phyloP scores from a whole-genome alignment of 176 grass and related monocot species.

The Stipa capillata region DNA sequence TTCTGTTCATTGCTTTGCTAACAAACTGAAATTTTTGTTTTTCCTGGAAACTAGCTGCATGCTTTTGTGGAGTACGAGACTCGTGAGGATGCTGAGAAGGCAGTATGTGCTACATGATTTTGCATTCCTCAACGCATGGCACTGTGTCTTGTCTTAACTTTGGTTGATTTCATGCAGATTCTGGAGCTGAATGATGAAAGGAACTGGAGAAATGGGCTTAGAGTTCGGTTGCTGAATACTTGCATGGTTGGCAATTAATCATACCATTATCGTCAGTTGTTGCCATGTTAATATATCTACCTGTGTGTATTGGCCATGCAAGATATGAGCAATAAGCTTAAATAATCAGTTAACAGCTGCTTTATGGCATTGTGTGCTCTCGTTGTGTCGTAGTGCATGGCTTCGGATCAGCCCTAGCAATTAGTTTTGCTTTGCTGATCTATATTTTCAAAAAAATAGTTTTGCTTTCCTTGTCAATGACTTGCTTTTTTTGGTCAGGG shows the following conservation, averaged over 20 bases:
- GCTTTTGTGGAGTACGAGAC: slow-evolving; percentile 62
- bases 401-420: neutral
- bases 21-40: neutral
- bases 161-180: slow-evolving; percentile 35
- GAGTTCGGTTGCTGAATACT: slow-evolving; percentile 49
- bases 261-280: neutral
- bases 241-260: slow-evolving; percentile 34
- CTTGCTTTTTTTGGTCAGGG: neutral
- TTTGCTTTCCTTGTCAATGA: neutral
- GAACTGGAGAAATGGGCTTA: slow-evolving; percentile 66
- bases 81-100: slow-evolving; percentile 57
- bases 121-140: neutral
- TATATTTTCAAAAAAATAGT: neutral
- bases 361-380: neutral
- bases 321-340: neutral
- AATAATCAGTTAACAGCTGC: neutral
- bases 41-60: slow-evolving; percentile 45
- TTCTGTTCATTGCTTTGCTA: slow-evolving; percentile 9
- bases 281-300: neutral
- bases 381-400: neutral
- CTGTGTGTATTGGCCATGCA: neutral
- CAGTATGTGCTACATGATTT: slow-evolving; percentile 41
- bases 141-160: neutral
- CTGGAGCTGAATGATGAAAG: slow-evolving; percentile 55
- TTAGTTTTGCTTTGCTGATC: neutral